Percentiles rank a stretch among this genome's conserved stretches.
Conservation (phyloP, 2,329 filamentous ascomycete species). For the Arachnomyces sp. region DNA sequence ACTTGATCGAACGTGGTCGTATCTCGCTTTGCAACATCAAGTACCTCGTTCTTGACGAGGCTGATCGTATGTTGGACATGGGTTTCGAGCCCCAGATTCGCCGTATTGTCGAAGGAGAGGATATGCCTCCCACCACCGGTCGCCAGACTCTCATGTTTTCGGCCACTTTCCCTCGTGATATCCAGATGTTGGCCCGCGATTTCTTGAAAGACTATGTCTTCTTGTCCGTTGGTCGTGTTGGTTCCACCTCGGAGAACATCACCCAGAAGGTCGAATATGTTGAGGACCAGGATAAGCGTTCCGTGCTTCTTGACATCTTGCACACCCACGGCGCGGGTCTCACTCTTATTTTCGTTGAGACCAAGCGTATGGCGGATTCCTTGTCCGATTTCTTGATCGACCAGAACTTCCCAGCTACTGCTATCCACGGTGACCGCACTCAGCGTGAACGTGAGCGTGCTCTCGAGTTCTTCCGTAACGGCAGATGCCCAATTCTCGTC, state of each 20-base stretch:
- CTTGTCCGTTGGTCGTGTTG: constrained; percentile 95
- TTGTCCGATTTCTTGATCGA: constrained; percentile 98
- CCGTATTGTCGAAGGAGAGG: constrained; percentile 94
- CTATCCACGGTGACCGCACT: constrained; percentile 96
- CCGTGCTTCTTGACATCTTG: constrained; percentile 91
- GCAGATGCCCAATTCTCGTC: constrained; percentile 89
- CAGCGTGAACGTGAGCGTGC: constrained; percentile 98
- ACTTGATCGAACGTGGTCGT: constrained; percentile 95
- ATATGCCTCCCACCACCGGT: constrained; percentile 77
- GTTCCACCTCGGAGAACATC: constrained; percentile 99
- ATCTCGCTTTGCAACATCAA: constrained; percentile 98
- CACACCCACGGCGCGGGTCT: constrained; percentile 80
- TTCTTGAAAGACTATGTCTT: constrained; percentile 99
- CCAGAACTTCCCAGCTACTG: constrained; percentile 95
- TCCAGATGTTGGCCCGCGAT: constrained; percentile 97
- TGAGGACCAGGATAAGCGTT: constrained; percentile 95
- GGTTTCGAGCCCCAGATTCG: constrained; percentile 99
- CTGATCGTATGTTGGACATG: constrained; percentile 99
- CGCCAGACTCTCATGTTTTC: constrained; percentile 99
- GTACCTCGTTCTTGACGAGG: constrained; percentile 97
- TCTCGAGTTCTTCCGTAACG: constrained; percentile 94
- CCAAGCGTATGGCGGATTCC: constrained; percentile 98
- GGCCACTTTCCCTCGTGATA: constrained; percentile 96
- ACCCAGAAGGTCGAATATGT: constrained; percentile 98
- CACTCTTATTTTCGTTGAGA: constrained; percentile 97